Percentiles rank a stretch among this genome's conserved stretches.
Conservation (phyloP, 805 yeast species). For the Candida oleophila region DNA sequence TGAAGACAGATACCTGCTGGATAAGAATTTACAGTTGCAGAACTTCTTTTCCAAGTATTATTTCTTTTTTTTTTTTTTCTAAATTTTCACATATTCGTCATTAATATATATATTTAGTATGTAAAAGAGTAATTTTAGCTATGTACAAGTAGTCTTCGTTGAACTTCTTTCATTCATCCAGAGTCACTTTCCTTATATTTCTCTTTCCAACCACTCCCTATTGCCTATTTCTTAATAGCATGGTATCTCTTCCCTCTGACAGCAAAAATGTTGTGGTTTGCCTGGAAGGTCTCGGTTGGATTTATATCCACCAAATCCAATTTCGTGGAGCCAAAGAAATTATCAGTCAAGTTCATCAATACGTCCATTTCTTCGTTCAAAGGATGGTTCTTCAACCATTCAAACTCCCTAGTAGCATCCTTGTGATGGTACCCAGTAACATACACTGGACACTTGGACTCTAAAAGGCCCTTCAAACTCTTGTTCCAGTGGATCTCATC, state of each 20-base stretch:
- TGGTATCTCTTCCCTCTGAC: conserved; percentile 97
- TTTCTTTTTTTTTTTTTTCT: no score
- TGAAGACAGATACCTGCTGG: no score
- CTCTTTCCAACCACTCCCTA: neutral
- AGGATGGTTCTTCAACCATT: conserved; percentile 66
- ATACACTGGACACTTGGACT: conserved; percentile 89
- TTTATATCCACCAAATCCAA: conserved; percentile 91
- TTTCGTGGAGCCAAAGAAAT: conserved; percentile 81
- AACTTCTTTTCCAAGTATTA: no score
- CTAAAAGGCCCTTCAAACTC: conserved; percentile 81
- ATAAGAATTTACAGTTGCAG: no score
- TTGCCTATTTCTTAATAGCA: conserved; percentile 51
- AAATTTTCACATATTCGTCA: neutral
- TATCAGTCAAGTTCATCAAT: conserved; percentile 69
- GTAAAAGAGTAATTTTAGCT: neutral
- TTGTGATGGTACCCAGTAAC: conserved; percentile 84
- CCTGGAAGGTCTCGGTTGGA: conserved; percentile 92
- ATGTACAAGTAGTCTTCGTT: neutral
- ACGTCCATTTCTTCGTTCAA: conserved; percentile 71
- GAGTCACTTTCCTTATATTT: no score
- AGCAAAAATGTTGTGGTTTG: conserved; percentile 86
- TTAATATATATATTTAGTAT: neutral
- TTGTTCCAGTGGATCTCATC: conserved; percentile 83
- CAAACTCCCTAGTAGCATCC: conserved; percentile 69
- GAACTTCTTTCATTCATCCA: no score